Evolutionary conservation across 2,329 filamentous ascomycete species (phyloP), one percentile per base, ranked within the genome.

Genomic region (Ascochyta rabiei): DNA sequence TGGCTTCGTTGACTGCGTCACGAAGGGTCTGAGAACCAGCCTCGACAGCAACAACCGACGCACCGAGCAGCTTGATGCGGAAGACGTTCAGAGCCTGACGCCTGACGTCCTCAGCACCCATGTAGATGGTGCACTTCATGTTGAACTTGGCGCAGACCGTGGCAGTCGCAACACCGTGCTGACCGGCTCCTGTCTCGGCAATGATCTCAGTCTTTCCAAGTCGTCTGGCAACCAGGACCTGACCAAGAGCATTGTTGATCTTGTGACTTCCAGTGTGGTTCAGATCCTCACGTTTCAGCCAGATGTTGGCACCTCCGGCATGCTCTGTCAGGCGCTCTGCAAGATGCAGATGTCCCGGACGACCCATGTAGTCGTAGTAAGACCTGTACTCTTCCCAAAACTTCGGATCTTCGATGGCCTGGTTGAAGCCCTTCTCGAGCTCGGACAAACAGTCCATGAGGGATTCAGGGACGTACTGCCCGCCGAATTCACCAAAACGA

Each of bases 251-350:
- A 70, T 99, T 99, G 82, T 99, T 99, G 82, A 99, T 98, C 84
- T 99, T 99, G 83, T 99, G 95, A 60, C 90, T 96, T 63, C 95
- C 95, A 8, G 95, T 98, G 75, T 99, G 95, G 78, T 98, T 98
- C 52, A 98, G 81, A 74, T 99, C 95, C 79, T 99, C 95, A 67
- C 95, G 87, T 84, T 99, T 99, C 64, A 99, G 80, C 89, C 93
- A 99, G 80, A 99, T 96, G 72, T 92, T 96, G 43, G 95, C 93
- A 57, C 95, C 95, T 21, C 92, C 91, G 42, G 91, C 92, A 69
- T 93, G 81, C 72, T 96, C 89, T 0, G 93, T 98, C 62, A 99
- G 80, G 48, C 93, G 87, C 65, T 95, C 87, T 1, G 95, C 95
- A 48, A 93, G 80, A 78, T 99, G 95, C 48, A 99, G 81, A 64